A percentile compares a stretch with the other conserved stretches of the same genome.
These are phyloP conservation scores for Calonectria pseudoturangicola DNA, from an alignment of 2,329 filamentous ascomycete species.

Conservation along the genomic window DNA sequence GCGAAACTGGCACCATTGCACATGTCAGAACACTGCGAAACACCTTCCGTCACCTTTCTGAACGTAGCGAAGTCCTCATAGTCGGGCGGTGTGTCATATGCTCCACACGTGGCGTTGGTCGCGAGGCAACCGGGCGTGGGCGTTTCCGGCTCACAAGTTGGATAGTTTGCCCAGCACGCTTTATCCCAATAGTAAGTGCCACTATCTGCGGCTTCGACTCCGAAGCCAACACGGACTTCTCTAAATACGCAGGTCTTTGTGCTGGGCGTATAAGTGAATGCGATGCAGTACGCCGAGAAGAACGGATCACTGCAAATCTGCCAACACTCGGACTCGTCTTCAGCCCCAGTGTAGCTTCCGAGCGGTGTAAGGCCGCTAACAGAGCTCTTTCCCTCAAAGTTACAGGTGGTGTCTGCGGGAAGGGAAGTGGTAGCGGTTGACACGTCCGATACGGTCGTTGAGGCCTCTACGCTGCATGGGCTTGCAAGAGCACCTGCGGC, in stretches of 20 bases:
- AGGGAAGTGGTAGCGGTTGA: neutral
- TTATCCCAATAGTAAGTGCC: constrained; percentile 31
- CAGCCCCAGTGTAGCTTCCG: constrained; percentile 8
- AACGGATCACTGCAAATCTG: constrained; percentile 19
- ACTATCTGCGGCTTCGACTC: neutral
- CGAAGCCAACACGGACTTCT: constrained; percentile 5
- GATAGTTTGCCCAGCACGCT: constrained; percentile 14
- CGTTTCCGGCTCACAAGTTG: neutral
- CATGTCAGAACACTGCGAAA: constrained; percentile 16
- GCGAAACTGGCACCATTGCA: constrained; percentile 7
- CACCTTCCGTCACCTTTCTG: neutral
- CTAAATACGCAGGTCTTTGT: constrained; percentile 20
- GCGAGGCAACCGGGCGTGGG: constrained; percentile 10
- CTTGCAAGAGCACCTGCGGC: neutral
- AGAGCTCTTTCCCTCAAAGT: constrained; percentile 4
- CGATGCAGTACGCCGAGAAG: constrained; percentile 8
- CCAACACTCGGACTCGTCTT: neutral
- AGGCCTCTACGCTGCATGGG: neutral
- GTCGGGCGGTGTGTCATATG: neutral
- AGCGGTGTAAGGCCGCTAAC: neutral
- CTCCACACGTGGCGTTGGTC: constrained; percentile 12
- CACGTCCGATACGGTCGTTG: neutral
- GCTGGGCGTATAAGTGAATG: constrained; percentile 13
- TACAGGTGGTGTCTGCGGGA: constrained; percentile 9
- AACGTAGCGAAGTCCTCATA: constrained; percentile 27